phyloP scores from a whole-genome alignment of 2,329 filamentous ascomycete genomes.

The Scedosporium minutisporum region DNA sequence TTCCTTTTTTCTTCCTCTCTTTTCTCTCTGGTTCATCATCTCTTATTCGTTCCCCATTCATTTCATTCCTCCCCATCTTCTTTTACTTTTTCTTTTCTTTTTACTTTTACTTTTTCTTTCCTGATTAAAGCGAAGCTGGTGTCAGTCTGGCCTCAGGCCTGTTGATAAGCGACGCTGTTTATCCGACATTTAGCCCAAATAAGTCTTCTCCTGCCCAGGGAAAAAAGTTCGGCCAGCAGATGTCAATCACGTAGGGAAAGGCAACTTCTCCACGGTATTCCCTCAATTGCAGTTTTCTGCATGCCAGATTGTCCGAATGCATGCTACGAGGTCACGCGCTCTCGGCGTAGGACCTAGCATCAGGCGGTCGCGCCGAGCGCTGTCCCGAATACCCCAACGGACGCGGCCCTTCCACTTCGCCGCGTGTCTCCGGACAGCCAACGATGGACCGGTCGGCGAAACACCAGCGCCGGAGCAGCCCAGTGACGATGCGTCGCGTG shows the following conservation, averaged over 20 bases:
- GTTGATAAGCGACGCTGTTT: background rate
- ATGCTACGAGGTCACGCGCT: conserved; percentile 16
- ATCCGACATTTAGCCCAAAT: background rate
- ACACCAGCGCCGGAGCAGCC: conserved; percentile 12
- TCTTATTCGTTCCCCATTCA: no score
- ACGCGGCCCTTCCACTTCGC: conserved; percentile 11
- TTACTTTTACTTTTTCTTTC: no score
- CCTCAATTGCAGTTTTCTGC: conserved; percentile 11
- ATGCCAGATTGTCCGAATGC: conserved; percentile 15
- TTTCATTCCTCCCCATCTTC: no score
- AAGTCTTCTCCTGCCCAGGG: no score
- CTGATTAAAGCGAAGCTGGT: no score
- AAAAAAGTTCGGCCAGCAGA: conserved; percentile 7
- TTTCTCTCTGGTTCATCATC: no score
- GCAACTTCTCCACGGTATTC: conserved; percentile 7
- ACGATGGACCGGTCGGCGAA: conserved; percentile 8
- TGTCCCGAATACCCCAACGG: conserved; percentile 6
- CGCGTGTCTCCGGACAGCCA: conserved; percentile 9
- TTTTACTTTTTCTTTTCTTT: no score
- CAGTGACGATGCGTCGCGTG: conserved; percentile 9
- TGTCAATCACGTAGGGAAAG: background rate
- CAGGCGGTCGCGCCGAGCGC: conserved; percentile 6
- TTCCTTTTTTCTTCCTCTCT: no score
- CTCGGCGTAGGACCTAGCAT: conserved; percentile 11
- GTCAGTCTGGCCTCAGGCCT: no score